Base-by-base conservation (phyloP, 2,329 filamentous ascomycete genomes). In the Bertia moriformis region DNA sequence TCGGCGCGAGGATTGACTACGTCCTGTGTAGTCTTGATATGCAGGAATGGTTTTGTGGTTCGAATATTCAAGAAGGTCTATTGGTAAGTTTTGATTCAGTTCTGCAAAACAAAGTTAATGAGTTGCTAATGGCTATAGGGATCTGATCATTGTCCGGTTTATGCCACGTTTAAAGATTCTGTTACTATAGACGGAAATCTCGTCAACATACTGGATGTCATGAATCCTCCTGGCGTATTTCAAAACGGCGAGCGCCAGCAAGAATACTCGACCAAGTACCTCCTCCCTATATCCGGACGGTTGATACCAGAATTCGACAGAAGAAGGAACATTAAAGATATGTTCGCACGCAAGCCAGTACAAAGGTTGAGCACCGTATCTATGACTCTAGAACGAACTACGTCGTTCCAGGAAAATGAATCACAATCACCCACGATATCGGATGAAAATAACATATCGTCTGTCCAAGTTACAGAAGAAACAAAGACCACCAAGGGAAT, bases 131-230 rank as follows among this genome's bases (percentile, higher is more conserved):
- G 2, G 22, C 29, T 71, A 35, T 15, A 35, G 70, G 91, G 91
- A 0, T 96, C 89, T 1, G 91, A 98, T 52, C 91, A 98, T 56
- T 98, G 91, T 49, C 91, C 91, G 0, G 89, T 96, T 1, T 96
- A 82, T 55, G 86, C 79, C 1, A 68, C 71, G 2, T 65, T 93
- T 18, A 74, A 78, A 14, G 74, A 88, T 24, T 62, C 51, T 2
- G 71, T 94, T 2, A 49, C 51, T 7, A 7, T 35, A 13, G 32
- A 66, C 13, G 69, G 62, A 1, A 49, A 62, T 35, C 57, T 71
- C 36, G 54, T 69, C 2, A 55, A 77, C 46, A 62, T 86, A 2
- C 57, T 67, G 19, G 86, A 95, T 51, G 56, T 91, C 38, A 73
- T 95, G 69, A 95, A 91, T 47, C 80, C 83, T 0, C 52, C 65